Evolutionary conservation across 208 protist genomes (phyloP).

Genomic region (Sergeia podlipaevii): DNA sequence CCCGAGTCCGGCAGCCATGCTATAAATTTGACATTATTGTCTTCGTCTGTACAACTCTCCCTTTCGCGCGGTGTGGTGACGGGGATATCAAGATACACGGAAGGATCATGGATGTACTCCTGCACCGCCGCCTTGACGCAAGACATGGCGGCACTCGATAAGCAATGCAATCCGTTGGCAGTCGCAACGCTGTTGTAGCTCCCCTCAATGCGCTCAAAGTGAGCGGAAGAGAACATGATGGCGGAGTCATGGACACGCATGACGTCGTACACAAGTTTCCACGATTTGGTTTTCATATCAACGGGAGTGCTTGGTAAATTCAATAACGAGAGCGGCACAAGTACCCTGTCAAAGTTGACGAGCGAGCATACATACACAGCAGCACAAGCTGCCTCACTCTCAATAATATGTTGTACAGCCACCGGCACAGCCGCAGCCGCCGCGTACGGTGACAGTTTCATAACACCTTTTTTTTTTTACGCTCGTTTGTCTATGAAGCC

Average conservation of each 20-base stretch:
- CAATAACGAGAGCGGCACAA: too few relatives aligned
- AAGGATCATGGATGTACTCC: constrained; percentile 21
- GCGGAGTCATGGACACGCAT: constrained; percentile 39
- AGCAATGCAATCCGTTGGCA: background rate
- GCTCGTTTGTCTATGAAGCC: too few relatives aligned
- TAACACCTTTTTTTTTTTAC: too few relatives aligned
- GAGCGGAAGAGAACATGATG: constrained; percentile 48
- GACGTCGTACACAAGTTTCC: constrained; percentile 70
- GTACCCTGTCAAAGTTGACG: background rate
- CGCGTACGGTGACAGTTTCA: too few relatives aligned
- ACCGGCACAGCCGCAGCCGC: constrained; percentile 9
- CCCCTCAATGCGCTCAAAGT: constrained; percentile 43
- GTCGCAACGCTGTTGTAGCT: constrained; percentile 32
- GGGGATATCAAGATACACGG: too few relatives aligned
- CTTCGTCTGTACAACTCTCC: constrained; percentile 2
- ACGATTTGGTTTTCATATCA: too few relatives aligned
- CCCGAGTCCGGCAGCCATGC: constrained; percentile 35
- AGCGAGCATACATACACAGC: constrained; percentile 13
- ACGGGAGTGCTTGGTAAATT: too few relatives aligned
- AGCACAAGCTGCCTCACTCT: constrained; percentile 15
- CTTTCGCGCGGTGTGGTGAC: too few relatives aligned
- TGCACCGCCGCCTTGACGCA: constrained; percentile 17
- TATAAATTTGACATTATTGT: constrained; percentile 74
- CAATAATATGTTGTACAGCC: constrained; percentile 18
- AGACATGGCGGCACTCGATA: constrained; percentile 9